A percentile compares a stretch with the other conserved stretches of the same genome.
Evolutionary conservation across 352 stramenopile species (phyloP).

Genomic region (Globisporangium barbulae): DNA sequence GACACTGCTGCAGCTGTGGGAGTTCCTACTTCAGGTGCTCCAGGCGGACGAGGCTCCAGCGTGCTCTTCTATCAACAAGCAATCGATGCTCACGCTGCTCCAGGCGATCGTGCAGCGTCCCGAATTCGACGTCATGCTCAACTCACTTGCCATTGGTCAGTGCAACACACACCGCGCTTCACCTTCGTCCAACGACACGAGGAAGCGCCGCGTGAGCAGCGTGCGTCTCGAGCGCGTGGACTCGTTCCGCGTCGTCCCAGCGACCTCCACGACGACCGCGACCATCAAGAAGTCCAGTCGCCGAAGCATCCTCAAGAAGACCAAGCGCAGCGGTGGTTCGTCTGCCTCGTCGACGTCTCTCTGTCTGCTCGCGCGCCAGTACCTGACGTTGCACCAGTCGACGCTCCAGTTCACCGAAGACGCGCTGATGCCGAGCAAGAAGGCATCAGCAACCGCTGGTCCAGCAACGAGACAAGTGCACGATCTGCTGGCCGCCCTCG

Average conservation of each 20-base stretch:
- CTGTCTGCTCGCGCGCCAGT: slow-evolving; percentile 48
- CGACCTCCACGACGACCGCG: slow-evolving; percentile 7
- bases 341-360: slow-evolving; percentile 25
- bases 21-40: slow-evolving; percentile 48
- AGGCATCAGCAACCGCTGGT: slow-evolving; percentile 4
- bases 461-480: slow-evolving; percentile 6
- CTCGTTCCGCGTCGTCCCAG: slow-evolving; percentile 15
- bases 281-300: slow-evolving; percentile 13
- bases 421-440: slow-evolving; percentile 21
- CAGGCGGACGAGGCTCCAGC: slow-evolving; percentile 13
- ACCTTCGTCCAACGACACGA: slow-evolving; percentile 15
- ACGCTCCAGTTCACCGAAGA: slow-evolving; percentile 55
- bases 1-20: slow-evolving; percentile 57
- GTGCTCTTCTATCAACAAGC: slow-evolving; percentile 14
- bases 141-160: slow-evolving; percentile 42
- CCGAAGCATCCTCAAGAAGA: slow-evolving; percentile 19
- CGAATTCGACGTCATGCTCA: slow-evolving; percentile 57
- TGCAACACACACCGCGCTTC: slow-evolving; percentile 36
- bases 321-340: slow-evolving; percentile 21
- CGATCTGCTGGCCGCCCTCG: slow-evolving; percentile 36
- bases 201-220: slow-evolving; percentile 19
- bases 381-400: slow-evolving; percentile 57
- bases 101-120: slow-evolving; percentile 40
- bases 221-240: slow-evolving; percentile 13
- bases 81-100: slow-evolving; percentile 33